Evolutionary conservation across 352 stramenopile species (phyloP).

Genomic region (Pythium brachiatum): DNA sequence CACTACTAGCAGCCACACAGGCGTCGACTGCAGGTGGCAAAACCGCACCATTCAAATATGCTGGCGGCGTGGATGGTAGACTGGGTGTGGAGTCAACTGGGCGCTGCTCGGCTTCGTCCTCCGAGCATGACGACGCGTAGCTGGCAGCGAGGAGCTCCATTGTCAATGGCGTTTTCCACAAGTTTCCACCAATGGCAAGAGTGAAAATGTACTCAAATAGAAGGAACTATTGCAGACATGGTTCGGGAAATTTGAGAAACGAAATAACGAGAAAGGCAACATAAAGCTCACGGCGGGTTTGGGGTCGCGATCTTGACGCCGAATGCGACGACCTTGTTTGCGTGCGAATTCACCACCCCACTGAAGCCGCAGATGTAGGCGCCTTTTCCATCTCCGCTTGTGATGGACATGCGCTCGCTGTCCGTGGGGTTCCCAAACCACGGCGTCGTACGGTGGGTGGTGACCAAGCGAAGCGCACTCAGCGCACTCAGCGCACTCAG

Average conservation of each 20-base stretch:
- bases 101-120: neutral
- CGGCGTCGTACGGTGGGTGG: neutral
- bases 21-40: neutral
- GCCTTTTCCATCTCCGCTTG: neutral
- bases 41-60: too few relatives aligned
- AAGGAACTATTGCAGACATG: too few relatives aligned
- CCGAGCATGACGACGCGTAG: conserved; percentile 4
- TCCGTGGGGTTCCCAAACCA: neutral
- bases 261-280: neutral
- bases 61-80: too few relatives aligned
- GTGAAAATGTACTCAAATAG: neutral
- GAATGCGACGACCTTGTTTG: neutral
- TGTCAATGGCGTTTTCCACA: too few relatives aligned
- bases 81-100: neutral
- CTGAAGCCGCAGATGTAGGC: neutral
- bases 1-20: neutral
- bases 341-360: neutral
- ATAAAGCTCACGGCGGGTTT: neutral
- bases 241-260: neutral
- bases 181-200: too few relatives aligned
- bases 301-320: neutral
- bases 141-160: conserved; percentile 5
- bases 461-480: neutral
- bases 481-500: neutral
- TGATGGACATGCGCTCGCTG: neutral